phyloP scores from a whole-genome alignment of 768 basidiomycete species.

The Favolaschia claudopus region DNA sequence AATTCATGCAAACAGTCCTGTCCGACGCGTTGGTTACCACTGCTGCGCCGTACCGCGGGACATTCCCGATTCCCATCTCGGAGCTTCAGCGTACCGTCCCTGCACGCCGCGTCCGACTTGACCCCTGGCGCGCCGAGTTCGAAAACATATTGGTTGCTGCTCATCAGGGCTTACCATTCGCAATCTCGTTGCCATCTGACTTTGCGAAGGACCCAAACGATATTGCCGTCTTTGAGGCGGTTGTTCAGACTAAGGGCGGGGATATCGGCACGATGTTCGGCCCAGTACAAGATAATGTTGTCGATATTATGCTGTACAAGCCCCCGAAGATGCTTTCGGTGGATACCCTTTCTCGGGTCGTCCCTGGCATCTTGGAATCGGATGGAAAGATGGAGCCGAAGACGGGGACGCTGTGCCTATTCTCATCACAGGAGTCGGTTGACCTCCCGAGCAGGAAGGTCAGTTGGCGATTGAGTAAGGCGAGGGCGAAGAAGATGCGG shows the following conservation, averaged over 20 bases:
- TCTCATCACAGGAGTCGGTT: not conserved
- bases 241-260: slow-evolving; percentile 12
- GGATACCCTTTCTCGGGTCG: not conserved
- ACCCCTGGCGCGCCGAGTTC: slow-evolving; percentile 37
- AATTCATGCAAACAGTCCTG: slow-evolving; percentile 38
- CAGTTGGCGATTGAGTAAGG: slow-evolving; percentile 14
- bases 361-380: slow-evolving; percentile 7
- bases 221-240: slow-evolving; percentile 33
- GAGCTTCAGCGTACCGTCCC: slow-evolving; percentile 28
- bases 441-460: slow-evolving; percentile 7
- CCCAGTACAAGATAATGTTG: slow-evolving; percentile 6
- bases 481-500: slow-evolving; percentile 5
- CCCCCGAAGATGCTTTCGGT: not conserved
- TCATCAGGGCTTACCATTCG: slow-evolving; percentile 31
- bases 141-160: slow-evolving; percentile 33
- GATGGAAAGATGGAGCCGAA: not conserved
- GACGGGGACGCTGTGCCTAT: not conserved
- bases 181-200: slow-evolving; percentile 27
- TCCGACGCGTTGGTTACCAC: slow-evolving; percentile 35
- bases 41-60: slow-evolving; percentile 33
- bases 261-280: not conserved
- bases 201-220: slow-evolving; percentile 27
- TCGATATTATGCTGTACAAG: slow-evolving; percentile 4
- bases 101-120: slow-evolving; percentile 33
- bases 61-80: slow-evolving; percentile 36